Evolutionary conservation across 2,329 filamentous ascomycete species (phyloP).

Genomic region (Fusarium euwallaceae): DNA sequence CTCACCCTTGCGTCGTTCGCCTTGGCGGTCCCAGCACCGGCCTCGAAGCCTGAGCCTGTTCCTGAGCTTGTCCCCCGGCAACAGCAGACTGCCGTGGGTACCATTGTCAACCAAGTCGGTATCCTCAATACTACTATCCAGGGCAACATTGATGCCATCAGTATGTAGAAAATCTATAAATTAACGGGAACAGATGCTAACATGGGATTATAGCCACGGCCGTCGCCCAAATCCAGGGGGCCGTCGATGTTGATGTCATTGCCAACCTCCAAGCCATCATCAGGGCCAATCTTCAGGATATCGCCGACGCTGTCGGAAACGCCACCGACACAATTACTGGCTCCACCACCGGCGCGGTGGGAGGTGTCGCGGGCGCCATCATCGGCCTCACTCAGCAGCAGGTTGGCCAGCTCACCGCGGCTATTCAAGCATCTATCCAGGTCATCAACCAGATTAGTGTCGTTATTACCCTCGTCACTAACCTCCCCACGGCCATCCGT

Average conservation of each 20-base stretch:
- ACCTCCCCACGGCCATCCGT: conserved; percentile 2
- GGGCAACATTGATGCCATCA: background rate
- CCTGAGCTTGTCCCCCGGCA: background rate
- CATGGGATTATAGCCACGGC: background rate
- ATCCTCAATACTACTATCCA: background rate
- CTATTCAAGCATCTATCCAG: background rate
- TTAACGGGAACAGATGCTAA: background rate
- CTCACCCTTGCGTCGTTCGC: conserved; percentile 26
- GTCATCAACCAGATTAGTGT: background rate
- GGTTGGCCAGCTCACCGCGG: background rate
- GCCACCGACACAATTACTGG: background rate
- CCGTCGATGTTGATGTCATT: background rate
- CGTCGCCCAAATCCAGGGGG: background rate
- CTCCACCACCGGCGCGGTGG: conserved; percentile 21
- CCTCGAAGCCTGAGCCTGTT: background rate
- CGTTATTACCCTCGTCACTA: background rate
- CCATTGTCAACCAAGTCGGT: background rate
- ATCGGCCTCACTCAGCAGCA: conserved; percentile 6
- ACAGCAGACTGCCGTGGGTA: conserved; percentile 21
- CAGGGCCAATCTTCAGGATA: conserved; percentile 11
- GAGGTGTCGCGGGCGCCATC: conserved; percentile 3
- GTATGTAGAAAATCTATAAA: background rate
- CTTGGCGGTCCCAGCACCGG: conserved; percentile 18
- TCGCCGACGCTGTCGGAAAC: background rate
- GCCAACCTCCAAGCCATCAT: background rate